Base-by-base conservation (phyloP, 768 basidiomycete genomes). In the Lepiota subincarnata region DNA sequence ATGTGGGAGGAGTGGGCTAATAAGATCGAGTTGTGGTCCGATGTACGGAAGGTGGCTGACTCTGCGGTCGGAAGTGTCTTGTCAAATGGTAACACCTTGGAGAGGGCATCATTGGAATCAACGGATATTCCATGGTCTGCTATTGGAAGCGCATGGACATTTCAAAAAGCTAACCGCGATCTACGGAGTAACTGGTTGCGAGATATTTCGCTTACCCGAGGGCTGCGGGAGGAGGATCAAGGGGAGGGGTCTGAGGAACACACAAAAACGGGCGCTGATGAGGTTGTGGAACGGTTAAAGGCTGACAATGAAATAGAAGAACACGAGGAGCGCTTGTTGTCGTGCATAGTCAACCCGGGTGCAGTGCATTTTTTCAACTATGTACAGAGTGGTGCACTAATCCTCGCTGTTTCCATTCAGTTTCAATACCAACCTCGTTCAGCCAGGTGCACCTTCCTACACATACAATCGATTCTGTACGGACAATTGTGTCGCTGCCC, bases 401-500 rank as follows among this genome's bases (percentile, higher is more conserved):
- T 20, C n/a, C 54, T 28, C 39, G 38, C 55, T 55, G 20, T 52
- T 47, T 24, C 24, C 53, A 54, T 13, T 43, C 48, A 50, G 89
- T 68, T 22, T 74, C 87, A 0, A 83, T 93, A 72, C 79, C 86
- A 11, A 95, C 93, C 6, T 84, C 89, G 0, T 97, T 96, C 67
- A 76, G 75, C 48, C 87, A 94, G 58, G 93, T 97, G 20, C 92
- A 95, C 66, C 78, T 98, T 39, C 93, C 94, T 8, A 68, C 81
- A 14, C 86, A 87, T 64, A 96, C 93, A 0, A 89, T 96, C 44
- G 94, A 98, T 67, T 88, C 92, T 19, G 85, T 98, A 39, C 82
- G 95, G 59, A 94, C 92, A 0, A 83, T 96, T 50, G 92, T 97
- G 8, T 93, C 92, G 1, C 69, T 98, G 19, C 94, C 95, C 0